Percentiles rank a stretch among this genome's conserved stretches.
Evolutionary conservation across 768 basidiomycete genomes (phyloP).

Genomic region (Clathrus columnatus): DNA sequence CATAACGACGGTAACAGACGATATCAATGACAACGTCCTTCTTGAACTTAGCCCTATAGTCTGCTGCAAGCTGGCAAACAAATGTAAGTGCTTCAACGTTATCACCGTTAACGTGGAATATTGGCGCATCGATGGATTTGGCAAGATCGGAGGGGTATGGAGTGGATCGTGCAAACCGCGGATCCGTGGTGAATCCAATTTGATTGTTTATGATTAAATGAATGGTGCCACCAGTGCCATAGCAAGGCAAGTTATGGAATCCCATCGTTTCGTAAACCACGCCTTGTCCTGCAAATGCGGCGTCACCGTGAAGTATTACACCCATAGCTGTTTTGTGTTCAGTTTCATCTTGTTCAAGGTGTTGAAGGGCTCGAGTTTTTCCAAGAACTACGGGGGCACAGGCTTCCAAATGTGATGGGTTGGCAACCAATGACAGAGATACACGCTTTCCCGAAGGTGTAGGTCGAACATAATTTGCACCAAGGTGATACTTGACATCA

Average conservation of each 20-base stretch:
- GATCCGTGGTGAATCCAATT: slow-evolving; percentile 98
- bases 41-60: slow-evolving; percentile 97
- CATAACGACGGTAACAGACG: slow-evolving; percentile 96
- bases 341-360: slow-evolving; percentile 81
- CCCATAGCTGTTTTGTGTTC: slow-evolving; percentile 84
- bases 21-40: slow-evolving; percentile 98
- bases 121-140: slow-evolving; percentile 95
- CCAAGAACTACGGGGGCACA: slow-evolving; percentile 98
- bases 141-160: slow-evolving; percentile 98
- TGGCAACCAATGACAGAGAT: slow-evolving; percentile 93
- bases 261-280: slow-evolving; percentile 99
- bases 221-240: slow-evolving; percentile 96
- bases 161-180: slow-evolving; percentile 93
- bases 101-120: slow-evolving; percentile 99
- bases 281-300: slow-evolving; percentile 97
- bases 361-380: slow-evolving; percentile 95
- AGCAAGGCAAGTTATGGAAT: slow-evolving; percentile 88
- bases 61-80: slow-evolving; percentile 95
- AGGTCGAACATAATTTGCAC: slow-evolving; percentile 96
- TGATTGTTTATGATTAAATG: slow-evolving; percentile 99
- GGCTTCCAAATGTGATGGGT: slow-evolving; percentile 96
- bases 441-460: slow-evolving; percentile 98
- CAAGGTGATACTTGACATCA: slow-evolving; percentile 98
- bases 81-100: slow-evolving; percentile 98
- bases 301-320: slow-evolving; percentile 94